Conservation (phyloP, 1,284 basidiomycete genomes). For the Leccinum laetum region DNA sequence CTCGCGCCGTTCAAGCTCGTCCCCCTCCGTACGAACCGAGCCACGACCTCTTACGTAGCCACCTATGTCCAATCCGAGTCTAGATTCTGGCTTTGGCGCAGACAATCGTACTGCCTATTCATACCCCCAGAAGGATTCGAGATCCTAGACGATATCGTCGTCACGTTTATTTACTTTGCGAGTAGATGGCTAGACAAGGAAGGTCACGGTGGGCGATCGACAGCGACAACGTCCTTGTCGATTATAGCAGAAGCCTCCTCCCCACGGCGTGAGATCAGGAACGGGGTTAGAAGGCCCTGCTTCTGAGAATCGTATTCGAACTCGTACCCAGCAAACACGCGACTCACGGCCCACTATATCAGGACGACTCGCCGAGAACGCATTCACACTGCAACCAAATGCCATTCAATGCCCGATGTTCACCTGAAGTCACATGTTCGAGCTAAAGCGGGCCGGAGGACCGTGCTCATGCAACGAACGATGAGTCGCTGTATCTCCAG, state of each 20-base stretch:
- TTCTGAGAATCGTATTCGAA: not conserved
- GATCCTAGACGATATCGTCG: constrained; percentile 36
- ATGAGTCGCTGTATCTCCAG: not conserved
- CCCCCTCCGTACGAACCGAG: constrained; percentile 13
- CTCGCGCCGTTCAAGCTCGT: constrained; percentile 22
- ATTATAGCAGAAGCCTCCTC: not conserved
- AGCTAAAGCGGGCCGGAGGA: not conserved
- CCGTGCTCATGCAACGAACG: not conserved
- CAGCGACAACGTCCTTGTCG: not conserved
- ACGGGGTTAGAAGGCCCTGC: not conserved
- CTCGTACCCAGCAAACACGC: not conserved
- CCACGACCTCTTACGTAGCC: constrained; percentile 24
- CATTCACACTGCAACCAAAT: not conserved
- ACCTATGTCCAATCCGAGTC: constrained; percentile 26
- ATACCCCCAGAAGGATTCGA: constrained; percentile 29
- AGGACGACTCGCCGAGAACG: not conserved
- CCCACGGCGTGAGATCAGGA: not conserved
- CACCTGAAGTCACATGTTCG: not conserved
- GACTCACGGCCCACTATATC: not conserved
- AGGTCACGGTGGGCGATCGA: not conserved
- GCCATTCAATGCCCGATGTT: not conserved
- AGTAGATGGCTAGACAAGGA: constrained; percentile 31
- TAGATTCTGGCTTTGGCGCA: constrained; percentile 20
- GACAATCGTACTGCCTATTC: constrained; percentile 23
- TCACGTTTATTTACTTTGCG: constrained; percentile 38